Evolutionary conservation across 1,284 basidiomycete species (phyloP).

Genomic region (Heterobasidion parviporum): DNA sequence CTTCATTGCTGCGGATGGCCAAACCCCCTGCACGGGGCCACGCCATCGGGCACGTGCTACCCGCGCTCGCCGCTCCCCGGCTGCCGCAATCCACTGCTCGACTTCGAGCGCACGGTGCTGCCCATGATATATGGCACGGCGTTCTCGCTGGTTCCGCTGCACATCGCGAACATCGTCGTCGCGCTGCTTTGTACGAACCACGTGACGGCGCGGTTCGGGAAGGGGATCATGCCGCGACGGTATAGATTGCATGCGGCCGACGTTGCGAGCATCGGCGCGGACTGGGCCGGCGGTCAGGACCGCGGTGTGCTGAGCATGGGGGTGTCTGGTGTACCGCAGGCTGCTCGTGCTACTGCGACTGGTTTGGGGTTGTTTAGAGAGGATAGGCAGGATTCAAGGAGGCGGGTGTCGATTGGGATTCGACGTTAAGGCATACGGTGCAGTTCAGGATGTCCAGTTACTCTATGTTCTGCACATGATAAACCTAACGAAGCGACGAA

Average conservation of each 20-base stretch:
- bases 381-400: background rate
- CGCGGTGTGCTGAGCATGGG: background rate
- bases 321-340: background rate
- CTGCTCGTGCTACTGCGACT: background rate
- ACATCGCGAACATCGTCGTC: conserved; percentile 55
- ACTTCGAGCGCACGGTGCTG: conserved; percentile 51
- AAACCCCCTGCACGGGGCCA: conserved; percentile 55
- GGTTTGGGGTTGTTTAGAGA: background rate
- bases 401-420: background rate
- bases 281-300: background rate
- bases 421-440: background rate
- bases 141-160: conserved; percentile 59
- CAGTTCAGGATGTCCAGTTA: too few species aligned
- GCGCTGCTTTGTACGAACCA: conserved; percentile 68
- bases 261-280: background rate
- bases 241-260: conserved; percentile 39
- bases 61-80: conserved; percentile 59
- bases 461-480: too few species aligned
- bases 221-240: conserved; percentile 59
- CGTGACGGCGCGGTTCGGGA: conserved; percentile 61
- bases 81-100: conserved; percentile 58
- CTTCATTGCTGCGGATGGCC: conserved; percentile 71
- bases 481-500: too few species aligned
- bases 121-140: conserved; percentile 46
- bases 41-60: conserved; percentile 56